Evolutionary conservation across 345 rosid genomes (phyloP), one percentile per base, ranked within the genome.

Genomic region (Gossypium mustelinum): DNA sequence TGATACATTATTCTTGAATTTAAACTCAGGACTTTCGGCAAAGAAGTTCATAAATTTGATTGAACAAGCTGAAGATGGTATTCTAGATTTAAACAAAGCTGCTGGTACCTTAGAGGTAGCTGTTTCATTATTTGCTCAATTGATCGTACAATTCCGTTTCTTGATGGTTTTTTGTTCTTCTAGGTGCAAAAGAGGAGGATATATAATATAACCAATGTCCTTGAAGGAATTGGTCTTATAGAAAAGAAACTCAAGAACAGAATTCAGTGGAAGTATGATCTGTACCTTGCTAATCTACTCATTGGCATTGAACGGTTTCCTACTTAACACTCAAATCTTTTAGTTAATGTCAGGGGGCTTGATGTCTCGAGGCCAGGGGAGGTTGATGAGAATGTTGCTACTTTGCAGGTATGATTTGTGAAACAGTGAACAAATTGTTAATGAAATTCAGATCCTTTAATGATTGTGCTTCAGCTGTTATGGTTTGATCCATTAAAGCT

Each of bases 11-110:
- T 45, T 61, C 34, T 77, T 58, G 51, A 65, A 79, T 61, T 55
- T 82, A 62, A 75, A 25, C 81, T 76, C 84, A 93, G 99, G 98
- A 75, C 96, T 95, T 74, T 82, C 93, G 82, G 93, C 99, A 17
- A 95, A 93, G 85, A 95, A 95, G 81, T 95, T 95, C 81, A 93
- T 95, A 86, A 89, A 83, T 89, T 85, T 95, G 83, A 93, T 95
- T 75, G 90, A 95, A 85, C 97, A 87, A 64, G 98, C 98, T 11
- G 98, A 95, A 81, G 98, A 93, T 81, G 98, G 99, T 34, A 85
- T 88, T 75, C 98, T 95, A 77, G 98, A 95, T 82, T 93, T 95
- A 67, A 95, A 93, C 76, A 93, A 88, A 79, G 97, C 98, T 76
- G 99, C 97, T 74, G 92, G 88, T 80, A 93, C 97, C 78, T 85